A percentile compares a stretch with the other conserved stretches of the same genome.
phyloP scores from a whole-genome alignment of 2,329 filamentous ascomycete genomes.

The Fusarium sp. region DNA sequence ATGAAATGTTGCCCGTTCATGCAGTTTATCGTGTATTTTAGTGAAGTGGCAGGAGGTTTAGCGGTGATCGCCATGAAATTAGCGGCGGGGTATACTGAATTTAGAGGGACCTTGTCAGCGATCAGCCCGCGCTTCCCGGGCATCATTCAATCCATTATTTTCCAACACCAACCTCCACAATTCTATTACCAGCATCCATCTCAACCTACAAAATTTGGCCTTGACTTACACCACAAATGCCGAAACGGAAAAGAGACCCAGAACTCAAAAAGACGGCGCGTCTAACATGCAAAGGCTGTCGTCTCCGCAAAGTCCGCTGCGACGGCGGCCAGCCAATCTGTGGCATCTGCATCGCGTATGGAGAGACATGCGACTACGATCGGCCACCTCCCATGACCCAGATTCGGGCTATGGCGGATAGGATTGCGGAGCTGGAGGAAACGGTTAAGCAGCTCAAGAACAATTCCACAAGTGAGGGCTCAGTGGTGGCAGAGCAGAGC shows the following conservation, averaged over 20 bases:
- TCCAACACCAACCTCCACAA: too few species aligned
- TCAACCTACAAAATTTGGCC: too few species aligned
- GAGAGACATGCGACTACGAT: background rate
- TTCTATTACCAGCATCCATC: too few species aligned
- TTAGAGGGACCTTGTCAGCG: too few species aligned
- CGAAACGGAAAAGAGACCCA: background rate
- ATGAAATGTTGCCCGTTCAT: too few species aligned
- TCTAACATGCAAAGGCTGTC: constrained; percentile 5
- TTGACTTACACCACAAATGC: background rate
- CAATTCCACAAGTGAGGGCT: background rate
- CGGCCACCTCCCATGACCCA: constrained; percentile 4
- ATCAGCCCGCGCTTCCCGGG: too few species aligned
- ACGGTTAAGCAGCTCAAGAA: background rate
- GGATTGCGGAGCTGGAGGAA: background rate
- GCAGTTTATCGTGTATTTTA: too few species aligned
- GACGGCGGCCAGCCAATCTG: background rate
- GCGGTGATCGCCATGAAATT: too few species aligned
- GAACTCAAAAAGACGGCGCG: background rate
- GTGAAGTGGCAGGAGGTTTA: too few species aligned
- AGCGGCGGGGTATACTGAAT: too few species aligned
- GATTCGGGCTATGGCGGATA: constrained; percentile 2
- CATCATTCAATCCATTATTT: too few species aligned
- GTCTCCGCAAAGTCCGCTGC: constrained; percentile 1
- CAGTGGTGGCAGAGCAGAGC: background rate
- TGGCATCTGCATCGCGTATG: background rate